Evolutionary conservation across 2,329 filamentous ascomycete genomes (phyloP).

Genomic region (Neonectria punicea): DNA sequence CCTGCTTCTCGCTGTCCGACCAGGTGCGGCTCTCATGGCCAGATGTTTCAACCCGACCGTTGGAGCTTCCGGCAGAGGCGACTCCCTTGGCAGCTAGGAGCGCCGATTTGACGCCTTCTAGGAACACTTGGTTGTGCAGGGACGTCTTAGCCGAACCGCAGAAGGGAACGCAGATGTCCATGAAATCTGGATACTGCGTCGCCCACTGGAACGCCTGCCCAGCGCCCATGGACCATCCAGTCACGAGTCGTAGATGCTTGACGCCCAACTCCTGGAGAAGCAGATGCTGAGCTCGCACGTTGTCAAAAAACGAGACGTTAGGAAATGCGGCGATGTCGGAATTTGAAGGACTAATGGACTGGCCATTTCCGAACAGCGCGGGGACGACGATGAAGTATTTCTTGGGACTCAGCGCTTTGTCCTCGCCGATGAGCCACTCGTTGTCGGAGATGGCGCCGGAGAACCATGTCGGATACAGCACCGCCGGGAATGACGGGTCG

Average conservation of each 20-base stretch:
- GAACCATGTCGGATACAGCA: constrained; percentile 84
- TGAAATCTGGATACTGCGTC: constrained; percentile 60
- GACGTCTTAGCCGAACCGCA: constrained; percentile 62
- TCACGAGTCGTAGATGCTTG: constrained; percentile 55
- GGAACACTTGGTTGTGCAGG: constrained; percentile 63
- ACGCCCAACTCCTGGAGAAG: constrained; percentile 56
- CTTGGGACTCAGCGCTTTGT: constrained; percentile 71
- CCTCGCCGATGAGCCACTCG: constrained; percentile 76
- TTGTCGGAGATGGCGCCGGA: constrained; percentile 72
- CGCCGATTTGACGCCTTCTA: constrained; percentile 63
- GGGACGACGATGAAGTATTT: constrained; percentile 62
- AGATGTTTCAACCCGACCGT: constrained; percentile 41
- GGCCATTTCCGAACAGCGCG: constrained; percentile 63
- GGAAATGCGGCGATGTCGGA: constrained; percentile 55
- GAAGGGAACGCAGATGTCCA: constrained; percentile 57
- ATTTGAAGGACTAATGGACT: constrained; percentile 65
- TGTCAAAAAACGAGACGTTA: constrained; percentile 58
- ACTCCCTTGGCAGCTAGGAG: constrained; percentile 53
- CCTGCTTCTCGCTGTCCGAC: constrained; percentile 54
- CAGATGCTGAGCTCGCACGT: constrained; percentile 60
- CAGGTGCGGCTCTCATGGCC: constrained; percentile 36
- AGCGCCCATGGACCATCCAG: constrained; percentile 68
- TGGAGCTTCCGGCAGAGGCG: constrained; percentile 61
- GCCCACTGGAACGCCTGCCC: constrained; percentile 64
- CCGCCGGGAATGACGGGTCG: constrained; percentile 67